Evolutionary conservation across 1,284 basidiomycete species (phyloP).

Genomic region (Irpex lacteus): DNA sequence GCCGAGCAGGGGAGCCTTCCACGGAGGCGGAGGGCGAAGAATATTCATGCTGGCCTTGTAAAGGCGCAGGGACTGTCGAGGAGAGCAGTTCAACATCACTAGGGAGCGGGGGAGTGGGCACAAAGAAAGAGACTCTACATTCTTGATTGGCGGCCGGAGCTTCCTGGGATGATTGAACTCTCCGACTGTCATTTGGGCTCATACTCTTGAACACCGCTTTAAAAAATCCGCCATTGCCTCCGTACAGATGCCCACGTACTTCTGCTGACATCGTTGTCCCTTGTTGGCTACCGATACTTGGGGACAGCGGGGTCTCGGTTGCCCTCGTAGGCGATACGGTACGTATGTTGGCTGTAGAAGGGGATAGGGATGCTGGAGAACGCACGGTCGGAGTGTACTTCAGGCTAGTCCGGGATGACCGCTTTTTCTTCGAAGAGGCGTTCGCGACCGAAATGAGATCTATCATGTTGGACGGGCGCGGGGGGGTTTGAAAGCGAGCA

Average conservation of each 20-base stretch:
- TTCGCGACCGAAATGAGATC: background rate
- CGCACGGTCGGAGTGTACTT: background rate
- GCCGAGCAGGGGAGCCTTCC: too few relatives aligned
- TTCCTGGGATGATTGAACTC: background rate
- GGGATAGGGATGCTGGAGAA: background rate
- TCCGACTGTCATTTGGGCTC: background rate
- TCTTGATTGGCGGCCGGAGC: background rate
- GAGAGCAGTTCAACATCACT: too few relatives aligned
- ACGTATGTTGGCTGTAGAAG: background rate
- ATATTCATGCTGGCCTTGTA: too few relatives aligned
- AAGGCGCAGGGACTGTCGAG: too few relatives aligned
- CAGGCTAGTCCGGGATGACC: background rate
- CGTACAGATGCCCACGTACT: constrained; percentile 10
- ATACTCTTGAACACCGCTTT: constrained; percentile 9
- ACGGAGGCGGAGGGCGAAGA: too few relatives aligned
- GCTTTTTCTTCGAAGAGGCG: background rate
- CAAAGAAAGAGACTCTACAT: too few relatives aligned
- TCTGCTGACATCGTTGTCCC: background rate
- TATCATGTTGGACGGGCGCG: background rate
- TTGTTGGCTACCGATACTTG: background rate
- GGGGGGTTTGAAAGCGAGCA: background rate
- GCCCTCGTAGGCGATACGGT: background rate
- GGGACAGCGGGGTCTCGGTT: background rate
- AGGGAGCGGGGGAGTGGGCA: too few relatives aligned
- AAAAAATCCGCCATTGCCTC: constrained; percentile 20